A percentile compares a stretch with the other conserved stretches of the same genome.
Evolutionary conservation across 345 rosid genomes (phyloP).

Genomic region (Linum lewisii): DNA sequence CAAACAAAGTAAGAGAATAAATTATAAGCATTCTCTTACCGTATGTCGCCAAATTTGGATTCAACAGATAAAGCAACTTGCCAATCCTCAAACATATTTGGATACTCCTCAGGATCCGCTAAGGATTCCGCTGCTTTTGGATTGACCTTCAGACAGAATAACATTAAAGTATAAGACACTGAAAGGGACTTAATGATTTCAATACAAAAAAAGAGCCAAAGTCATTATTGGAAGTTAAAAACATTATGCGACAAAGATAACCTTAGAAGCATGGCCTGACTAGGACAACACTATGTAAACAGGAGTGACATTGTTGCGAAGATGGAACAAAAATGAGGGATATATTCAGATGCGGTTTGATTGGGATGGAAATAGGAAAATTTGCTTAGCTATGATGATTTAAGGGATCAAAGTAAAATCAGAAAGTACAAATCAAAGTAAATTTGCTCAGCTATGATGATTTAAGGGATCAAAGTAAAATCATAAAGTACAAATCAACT

Average conservation of each 20-base stretch:
- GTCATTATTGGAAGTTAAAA: not conserved
- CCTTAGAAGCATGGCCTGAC: not conserved
- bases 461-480: not conserved
- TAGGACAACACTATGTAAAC: too few relatives aligned
- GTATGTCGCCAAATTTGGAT: conserved; percentile 57
- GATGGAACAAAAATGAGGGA: too few relatives aligned
- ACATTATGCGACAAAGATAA: too few relatives aligned
- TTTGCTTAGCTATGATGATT: too few relatives aligned
- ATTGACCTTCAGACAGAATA: conserved; percentile 46
- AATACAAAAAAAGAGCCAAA: not conserved
- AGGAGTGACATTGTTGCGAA: too few relatives aligned
- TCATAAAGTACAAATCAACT: not conserved
- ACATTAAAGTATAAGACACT: too few relatives aligned
- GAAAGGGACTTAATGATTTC: not conserved
- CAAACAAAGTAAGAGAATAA: not conserved
- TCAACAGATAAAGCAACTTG: conserved; percentile 87
- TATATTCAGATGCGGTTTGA: too few relatives aligned
- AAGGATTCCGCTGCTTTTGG: conserved; percentile 96
- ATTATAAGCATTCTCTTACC: conserved; percentile 32
- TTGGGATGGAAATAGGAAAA: too few relatives aligned
- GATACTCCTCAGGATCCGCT: conserved; percentile 97
- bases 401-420: not conserved
- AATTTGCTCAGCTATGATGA: too few relatives aligned
- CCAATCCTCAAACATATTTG: conserved; percentile 98
- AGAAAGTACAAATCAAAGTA: not conserved